These are phyloP conservation scores for Heimioporus sp. DNA, from an alignment of 768 basidiomycete species.

Conservation along the genomic window DNA sequence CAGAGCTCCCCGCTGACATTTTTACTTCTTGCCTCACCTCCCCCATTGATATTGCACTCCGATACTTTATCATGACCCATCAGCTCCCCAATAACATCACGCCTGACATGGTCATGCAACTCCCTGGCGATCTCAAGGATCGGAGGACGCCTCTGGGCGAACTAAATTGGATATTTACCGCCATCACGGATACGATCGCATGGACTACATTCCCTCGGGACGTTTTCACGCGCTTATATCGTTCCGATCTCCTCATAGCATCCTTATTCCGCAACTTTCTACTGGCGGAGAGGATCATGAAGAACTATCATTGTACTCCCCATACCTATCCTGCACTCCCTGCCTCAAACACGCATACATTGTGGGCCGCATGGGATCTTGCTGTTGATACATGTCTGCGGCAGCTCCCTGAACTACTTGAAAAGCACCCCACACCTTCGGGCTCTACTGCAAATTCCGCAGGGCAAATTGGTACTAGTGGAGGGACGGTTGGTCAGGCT, in stretches of 20 bases:
- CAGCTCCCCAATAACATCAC: conserved; percentile 78
- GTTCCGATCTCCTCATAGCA: conserved; percentile 93
- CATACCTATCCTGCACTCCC: conserved; percentile 91
- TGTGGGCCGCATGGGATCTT: conserved; percentile 98
- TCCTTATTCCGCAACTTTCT: conserved; percentile 97
- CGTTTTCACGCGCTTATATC: conserved; percentile 88
- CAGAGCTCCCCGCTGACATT: conserved; percentile 94
- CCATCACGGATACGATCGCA: conserved; percentile 98
- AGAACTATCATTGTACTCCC: conserved; percentile 95
- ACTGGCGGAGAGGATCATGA: conserved; percentile 96
- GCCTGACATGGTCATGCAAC: conserved; percentile 88
- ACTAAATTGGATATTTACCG: conserved; percentile 99
- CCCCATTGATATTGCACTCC: conserved; percentile 95
- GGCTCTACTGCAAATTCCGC: conserved; percentile 22
- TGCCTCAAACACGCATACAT: conserved; percentile 91
- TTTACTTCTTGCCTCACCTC: conserved; percentile 98
- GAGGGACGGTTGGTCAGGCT: conserved; percentile 17
- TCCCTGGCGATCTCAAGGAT: conserved; percentile 97
- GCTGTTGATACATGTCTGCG: conserved; percentile 92
- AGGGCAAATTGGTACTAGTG: conserved; percentile 7
- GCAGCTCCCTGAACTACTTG: conserved; percentile 84
- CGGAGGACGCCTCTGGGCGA: conserved; percentile 95
- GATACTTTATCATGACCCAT: conserved; percentile 90
- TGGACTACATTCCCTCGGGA: conserved; percentile 97
- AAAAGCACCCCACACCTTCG: conserved; percentile 31